Percentiles rank a stretch among this genome's conserved stretches.
phyloP scores from a whole-genome alignment of 2,329 filamentous ascomycete species.

The Cordyceps cicadae region DNA sequence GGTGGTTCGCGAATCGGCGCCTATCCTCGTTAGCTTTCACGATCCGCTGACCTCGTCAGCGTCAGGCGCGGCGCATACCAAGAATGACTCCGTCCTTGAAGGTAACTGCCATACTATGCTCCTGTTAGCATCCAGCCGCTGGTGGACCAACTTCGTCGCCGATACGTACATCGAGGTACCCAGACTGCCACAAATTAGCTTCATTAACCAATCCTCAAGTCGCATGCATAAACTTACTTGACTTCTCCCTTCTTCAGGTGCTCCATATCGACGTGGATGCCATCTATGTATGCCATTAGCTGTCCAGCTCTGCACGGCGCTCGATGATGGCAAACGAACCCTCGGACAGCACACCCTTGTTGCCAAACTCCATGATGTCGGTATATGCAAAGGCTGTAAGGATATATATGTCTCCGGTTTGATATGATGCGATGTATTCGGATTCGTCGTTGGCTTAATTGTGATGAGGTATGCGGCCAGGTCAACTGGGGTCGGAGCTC shows the following conservation, averaged over 20 bases:
- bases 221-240: constrained; percentile 58
- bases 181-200: constrained; percentile 51
- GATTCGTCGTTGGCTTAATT: constrained; percentile 1
- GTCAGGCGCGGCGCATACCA: constrained; percentile 37
- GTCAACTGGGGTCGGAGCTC: constrained; percentile 9
- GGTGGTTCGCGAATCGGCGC: constrained; percentile 93
- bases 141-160: constrained; percentile 12
- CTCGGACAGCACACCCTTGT: constrained; percentile 54
- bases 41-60: neutral
- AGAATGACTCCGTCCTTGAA: constrained; percentile 98
- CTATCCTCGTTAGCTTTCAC: constrained; percentile 30
- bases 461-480: constrained; percentile 1
- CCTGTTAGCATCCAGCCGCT: constrained; percentile 20
- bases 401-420: neutral
- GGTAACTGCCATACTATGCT: constrained; percentile 85
- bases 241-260: constrained; percentile 97
- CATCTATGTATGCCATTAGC: constrained; percentile 55
- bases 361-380: constrained; percentile 53
- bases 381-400: neutral
- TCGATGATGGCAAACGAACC: constrained; percentile 35
- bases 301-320: constrained; percentile 13
- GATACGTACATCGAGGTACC: constrained; percentile 86
- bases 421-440: neutral
- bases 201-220: constrained; percentile 2
- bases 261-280: constrained; percentile 98